Evolutionary conservation across 352 stramenopile species (phyloP), one percentile per base, ranked within the genome.

Genomic region (Phytophthora capsici): DNA sequence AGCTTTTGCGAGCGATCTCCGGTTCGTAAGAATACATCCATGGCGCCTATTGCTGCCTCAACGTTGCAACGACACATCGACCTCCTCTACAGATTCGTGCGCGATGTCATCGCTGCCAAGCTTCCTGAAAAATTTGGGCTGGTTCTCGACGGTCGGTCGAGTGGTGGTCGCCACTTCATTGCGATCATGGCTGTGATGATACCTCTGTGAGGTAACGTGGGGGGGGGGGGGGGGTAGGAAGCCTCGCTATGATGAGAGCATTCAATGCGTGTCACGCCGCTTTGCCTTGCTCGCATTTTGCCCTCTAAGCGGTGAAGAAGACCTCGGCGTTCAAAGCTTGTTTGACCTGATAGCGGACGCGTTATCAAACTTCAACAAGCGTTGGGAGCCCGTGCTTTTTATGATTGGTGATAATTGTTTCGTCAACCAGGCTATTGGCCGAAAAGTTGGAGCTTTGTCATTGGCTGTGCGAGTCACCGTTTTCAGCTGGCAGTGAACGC

Each of bases 391-490:
- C 12, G 57, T 63, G 17, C 16, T 47, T 9, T 67, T 72, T 37
- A 57, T 72, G 57, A 38, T 60, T 10, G 34, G 48, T 2, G 54
- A 65, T 28, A 63, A 63, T 37, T 66, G 56, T 23, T 60, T 36
- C 8, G 57, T 67, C 2, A 67, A 72, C 22, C 64, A 67, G 44
- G 49, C 34, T 19, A 59, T 67, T 38, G 36, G 64, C 6, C 36
- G 22, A 2, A 36, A 40, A 9, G 19, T 63, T 25, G 50, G 50
- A 57, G 60, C 19, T 23, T 51, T 7, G 16, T 67, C 3, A 63
- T 72, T 47, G 49, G 56, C 14, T 72, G 63, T 30, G 57, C 56
- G 28, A 67, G 40, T 16, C 57, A 67, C 45, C 25, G 50, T 13
- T 67, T 63, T 23, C 57, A 54, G 17, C 19, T 72, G 16, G 55